Evolutionary conservation across 129 eudicot species (phyloP).

Genomic region (Flaveria sonorensis): DNA sequence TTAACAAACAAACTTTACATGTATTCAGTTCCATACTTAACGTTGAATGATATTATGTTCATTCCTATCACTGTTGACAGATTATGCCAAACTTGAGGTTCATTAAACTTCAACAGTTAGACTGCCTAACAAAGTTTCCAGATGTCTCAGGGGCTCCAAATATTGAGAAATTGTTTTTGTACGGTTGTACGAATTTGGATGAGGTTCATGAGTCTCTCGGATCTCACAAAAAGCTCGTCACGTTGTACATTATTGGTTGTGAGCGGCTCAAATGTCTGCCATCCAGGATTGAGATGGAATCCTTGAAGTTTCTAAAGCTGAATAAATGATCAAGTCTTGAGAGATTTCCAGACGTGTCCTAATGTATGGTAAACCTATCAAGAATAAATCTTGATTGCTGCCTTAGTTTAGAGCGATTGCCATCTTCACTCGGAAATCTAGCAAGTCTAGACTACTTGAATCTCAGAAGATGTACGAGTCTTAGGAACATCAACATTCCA

Average conservation of each 20-base stretch:
- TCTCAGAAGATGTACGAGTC: background rate
- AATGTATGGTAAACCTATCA: too few species aligned
- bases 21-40: background rate
- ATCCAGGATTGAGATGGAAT: constrained; percentile 1
- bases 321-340: too few species aligned
- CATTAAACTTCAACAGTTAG: background rate
- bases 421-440: background rate
- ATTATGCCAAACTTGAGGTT: background rate
- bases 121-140: background rate
- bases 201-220: constrained; percentile 15
- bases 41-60: background rate
- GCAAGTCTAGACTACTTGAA: background rate
- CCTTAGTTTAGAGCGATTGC: background rate
- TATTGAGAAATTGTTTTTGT: background rate
- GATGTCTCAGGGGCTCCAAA: constrained; percentile 14
- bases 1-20: too few species aligned
- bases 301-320: background rate
- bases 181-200: background rate
- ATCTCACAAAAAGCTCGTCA: background rate
- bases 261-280: background rate
- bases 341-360: too few species aligned
- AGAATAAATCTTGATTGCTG: background rate
- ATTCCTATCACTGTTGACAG: background rate
- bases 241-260: background rate
- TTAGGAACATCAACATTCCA: background rate